These are phyloP conservation scores for Fomitiporia mediterranea DNA, from an alignment of 1,284 basidiomycete species.

Conservation along the genomic window DNA sequence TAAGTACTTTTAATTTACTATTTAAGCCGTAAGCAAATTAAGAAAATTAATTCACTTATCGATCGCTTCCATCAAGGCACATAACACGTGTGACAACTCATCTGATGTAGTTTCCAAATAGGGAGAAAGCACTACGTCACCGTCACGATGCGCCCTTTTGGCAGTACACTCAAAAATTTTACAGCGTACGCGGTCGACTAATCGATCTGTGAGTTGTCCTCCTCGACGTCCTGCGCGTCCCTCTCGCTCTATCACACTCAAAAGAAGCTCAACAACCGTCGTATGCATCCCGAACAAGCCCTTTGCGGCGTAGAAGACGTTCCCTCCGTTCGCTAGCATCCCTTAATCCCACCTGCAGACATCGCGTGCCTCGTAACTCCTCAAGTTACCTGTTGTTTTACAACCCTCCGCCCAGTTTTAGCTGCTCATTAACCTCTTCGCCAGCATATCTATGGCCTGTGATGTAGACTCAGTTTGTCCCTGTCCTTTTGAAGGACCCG, in stretches of 20 bases:
- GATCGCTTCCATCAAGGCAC: too few species aligned
- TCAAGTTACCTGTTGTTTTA: neutral
- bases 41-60: too few species aligned
- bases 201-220: neutral
- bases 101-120: neutral
- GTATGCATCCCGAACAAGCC: constrained; percentile 54
- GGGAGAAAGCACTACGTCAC: constrained; percentile 2
- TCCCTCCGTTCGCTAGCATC: constrained; percentile 51
- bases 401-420: constrained; percentile 9
- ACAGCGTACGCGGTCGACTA: neutral
- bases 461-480: constrained; percentile 32
- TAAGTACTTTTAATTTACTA: too few species aligned
- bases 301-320: constrained; percentile 37
- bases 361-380: neutral
- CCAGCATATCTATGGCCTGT: constrained; percentile 29
- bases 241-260: neutral
- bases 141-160: neutral
- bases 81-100: too few species aligned
- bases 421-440: neutral
- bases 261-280: constrained; percentile 28
- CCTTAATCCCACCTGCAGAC: constrained; percentile 20
- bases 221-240: constrained; percentile 8
- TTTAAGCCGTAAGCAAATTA: too few species aligned
- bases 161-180: constrained; percentile 10
- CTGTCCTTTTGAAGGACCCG: constrained; percentile 77